Percentiles rank a stretch among this genome's conserved stretches.
These are phyloP conservation scores for Salisapilia sapeloensis DNA, from an alignment of 352 stramenopile genomes.

Conservation along the genomic window DNA sequence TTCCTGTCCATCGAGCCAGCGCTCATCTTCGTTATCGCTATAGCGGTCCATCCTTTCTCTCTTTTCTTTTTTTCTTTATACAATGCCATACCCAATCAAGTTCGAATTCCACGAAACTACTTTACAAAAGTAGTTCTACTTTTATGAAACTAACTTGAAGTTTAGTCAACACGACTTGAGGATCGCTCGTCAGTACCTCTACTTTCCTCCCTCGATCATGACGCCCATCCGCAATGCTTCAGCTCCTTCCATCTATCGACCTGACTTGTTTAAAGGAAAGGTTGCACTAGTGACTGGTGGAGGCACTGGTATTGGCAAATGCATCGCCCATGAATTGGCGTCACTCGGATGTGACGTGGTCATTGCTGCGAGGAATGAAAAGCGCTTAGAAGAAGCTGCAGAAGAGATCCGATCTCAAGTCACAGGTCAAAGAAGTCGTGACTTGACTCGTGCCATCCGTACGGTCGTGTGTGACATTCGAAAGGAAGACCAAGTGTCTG, in stretches of 20 bases:
- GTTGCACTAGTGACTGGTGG: conserved; percentile 78
- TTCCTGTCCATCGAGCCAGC: conserved; percentile 41
- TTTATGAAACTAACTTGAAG: too few species aligned
- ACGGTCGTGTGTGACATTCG: conserved; percentile 60
- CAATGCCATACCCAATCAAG: conserved; percentile 2
- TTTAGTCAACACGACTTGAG: too few species aligned
- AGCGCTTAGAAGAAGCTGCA: conserved; percentile 33
- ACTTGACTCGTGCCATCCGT: conserved; percentile 21
- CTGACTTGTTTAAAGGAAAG: conserved; percentile 54
- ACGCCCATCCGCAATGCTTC: conserved; percentile 23
- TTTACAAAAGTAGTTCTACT: too few species aligned
- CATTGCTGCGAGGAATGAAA: conserved; percentile 66
- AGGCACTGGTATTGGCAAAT: conserved; percentile 74
- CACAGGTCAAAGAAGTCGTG: conserved; percentile 8
- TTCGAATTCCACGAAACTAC: not conserved
- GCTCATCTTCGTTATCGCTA: conserved; percentile 41
- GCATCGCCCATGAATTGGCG: conserved; percentile 64
- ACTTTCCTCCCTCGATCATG: too few species aligned
- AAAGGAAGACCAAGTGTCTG: conserved; percentile 47
- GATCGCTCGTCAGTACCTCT: too few species aligned
- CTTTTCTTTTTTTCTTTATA: too few species aligned
- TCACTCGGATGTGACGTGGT: conserved; percentile 61
- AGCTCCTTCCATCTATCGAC: conserved; percentile 38
- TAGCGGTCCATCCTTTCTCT: conserved; percentile 23
- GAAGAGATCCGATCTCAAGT: conserved; percentile 37